Conservation (phyloP, 2,329 filamentous ascomycete species). For the Colletotrichum costaricense region DNA sequence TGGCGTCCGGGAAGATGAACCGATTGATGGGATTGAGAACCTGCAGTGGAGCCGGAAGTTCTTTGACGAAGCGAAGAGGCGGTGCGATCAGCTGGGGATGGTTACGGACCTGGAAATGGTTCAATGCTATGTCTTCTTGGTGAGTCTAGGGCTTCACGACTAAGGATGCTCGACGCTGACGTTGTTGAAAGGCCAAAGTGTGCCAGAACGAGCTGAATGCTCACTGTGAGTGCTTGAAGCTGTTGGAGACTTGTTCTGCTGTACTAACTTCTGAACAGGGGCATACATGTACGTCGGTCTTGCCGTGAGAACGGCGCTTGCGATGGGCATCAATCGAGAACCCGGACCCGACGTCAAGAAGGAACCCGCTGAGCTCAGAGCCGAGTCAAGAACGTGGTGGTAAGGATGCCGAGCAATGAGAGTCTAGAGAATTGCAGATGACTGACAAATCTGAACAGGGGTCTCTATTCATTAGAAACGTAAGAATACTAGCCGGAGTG, state of each 20-base stretch:
- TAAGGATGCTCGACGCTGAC: background rate
- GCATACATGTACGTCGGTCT: constrained; percentile 61
- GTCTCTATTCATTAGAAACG: constrained; percentile 57
- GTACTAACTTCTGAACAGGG: constrained; percentile 34
- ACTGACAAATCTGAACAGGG: constrained; percentile 43
- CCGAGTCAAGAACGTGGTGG: constrained; percentile 59
- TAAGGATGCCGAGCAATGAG: constrained; percentile 38
- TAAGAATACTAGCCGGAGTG: constrained; percentile 36
- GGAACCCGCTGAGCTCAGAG: constrained; percentile 44
- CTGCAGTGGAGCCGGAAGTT: constrained; percentile 59
- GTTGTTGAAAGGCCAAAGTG: constrained; percentile 49
- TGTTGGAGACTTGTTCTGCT: too few relatives aligned
- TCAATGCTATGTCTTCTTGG: constrained; percentile 59
- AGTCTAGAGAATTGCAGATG: too few relatives aligned
- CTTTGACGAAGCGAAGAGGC: constrained; percentile 53
- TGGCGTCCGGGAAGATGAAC: constrained; percentile 55
- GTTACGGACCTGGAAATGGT: constrained; percentile 59
- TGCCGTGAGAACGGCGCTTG: constrained; percentile 57
- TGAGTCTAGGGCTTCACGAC: constrained; percentile 25
- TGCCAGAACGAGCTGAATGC: constrained; percentile 62
- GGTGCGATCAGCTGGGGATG: constrained; percentile 52
- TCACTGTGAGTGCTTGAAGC: constrained; percentile 47
- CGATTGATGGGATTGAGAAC: constrained; percentile 54
- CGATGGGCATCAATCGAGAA: constrained; percentile 59
- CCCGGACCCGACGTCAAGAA: constrained; percentile 45